Evolutionary conservation across 306 rosid genomes (phyloP).

Genomic region (Hippophae rhamnoides): DNA sequence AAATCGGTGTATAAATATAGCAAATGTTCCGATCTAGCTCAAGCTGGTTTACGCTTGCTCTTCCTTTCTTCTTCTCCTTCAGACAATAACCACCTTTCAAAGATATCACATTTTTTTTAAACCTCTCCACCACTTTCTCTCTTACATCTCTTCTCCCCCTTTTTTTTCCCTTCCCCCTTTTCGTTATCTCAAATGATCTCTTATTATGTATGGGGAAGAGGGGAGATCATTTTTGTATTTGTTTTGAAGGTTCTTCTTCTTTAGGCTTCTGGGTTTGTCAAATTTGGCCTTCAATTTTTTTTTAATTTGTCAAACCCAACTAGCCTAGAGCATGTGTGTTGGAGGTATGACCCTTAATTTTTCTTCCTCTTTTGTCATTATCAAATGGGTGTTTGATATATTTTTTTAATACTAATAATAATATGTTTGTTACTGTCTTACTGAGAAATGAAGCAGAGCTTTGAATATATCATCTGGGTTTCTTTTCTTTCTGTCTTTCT

Average conservation of each 20-base stretch:
- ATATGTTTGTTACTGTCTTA: background rate
- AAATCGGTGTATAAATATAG: slow-evolving; percentile 51
- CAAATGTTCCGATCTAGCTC: slow-evolving; percentile 29
- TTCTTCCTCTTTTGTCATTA: background rate
- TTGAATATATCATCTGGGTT: background rate
- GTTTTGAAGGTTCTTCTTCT: slow-evolving; percentile 11
- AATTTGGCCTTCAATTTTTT: background rate
- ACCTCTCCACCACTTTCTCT: slow-evolving; percentile 4
- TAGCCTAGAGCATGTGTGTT: slow-evolving; percentile 17
- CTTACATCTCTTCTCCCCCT: background rate
- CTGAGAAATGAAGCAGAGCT: slow-evolving; percentile 1
- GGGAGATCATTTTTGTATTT: slow-evolving; percentile 3
- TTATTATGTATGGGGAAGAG: too few relatives aligned
- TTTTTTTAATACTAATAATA: background rate
- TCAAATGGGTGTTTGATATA: background rate
- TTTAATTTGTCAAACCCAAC: slow-evolving; percentile 1
- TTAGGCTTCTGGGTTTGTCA: slow-evolving; percentile 11
- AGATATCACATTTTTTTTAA: slow-evolving; percentile 29
- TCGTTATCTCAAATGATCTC: background rate
- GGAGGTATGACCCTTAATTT: slow-evolving; percentile 31
- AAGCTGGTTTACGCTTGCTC: slow-evolving; percentile 28
- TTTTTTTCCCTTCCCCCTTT: background rate
- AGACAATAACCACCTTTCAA: slow-evolving; percentile 52
- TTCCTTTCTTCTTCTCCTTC: slow-evolving; percentile 18
- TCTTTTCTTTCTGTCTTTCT: too few relatives aligned